Conservation (phyloP, 2,329 filamentous ascomycete genomes). For the Cercospora sojina region DNA sequence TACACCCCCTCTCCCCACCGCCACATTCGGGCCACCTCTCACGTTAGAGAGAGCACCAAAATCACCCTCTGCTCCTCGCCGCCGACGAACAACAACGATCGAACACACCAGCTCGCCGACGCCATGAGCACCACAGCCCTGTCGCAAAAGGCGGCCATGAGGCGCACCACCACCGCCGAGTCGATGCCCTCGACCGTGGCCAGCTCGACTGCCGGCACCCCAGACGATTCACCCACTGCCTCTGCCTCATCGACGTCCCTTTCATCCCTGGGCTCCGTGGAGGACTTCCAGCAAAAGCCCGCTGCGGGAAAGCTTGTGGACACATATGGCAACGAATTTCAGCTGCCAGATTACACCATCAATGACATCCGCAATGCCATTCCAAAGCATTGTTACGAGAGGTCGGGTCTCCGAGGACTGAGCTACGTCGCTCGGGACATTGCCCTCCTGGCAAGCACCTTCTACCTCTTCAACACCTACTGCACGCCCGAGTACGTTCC, state of each 20-base stretch:
- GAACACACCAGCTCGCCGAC: constrained; percentile 7
- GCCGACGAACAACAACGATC: neutral
- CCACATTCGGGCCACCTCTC: constrained; percentile 1
- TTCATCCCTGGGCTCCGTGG: constrained; percentile 76
- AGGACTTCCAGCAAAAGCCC: constrained; percentile 52
- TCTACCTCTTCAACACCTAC: constrained; percentile 85
- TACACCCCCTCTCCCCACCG: constrained; percentile 1
- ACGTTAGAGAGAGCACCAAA: neutral
- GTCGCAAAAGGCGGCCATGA: constrained; percentile 47
- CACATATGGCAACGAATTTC: constrained; percentile 92
- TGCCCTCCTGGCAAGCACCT: constrained; percentile 68
- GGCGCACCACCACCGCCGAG: constrained; percentile 51
- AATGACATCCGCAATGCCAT: constrained; percentile 97
- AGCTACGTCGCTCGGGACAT: constrained; percentile 83
- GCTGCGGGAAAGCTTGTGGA: constrained; percentile 66
- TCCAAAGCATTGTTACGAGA: constrained; percentile 93
- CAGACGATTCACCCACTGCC: constrained; percentile 58
- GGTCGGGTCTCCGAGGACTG: constrained; percentile 73
- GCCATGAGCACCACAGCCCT: constrained; percentile 54
- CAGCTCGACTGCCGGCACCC: constrained; percentile 56
- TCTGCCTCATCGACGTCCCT: constrained; percentile 85
- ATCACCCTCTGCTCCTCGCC: neutral
- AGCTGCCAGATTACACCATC: constrained; percentile 93
- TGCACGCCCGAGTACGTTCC: constrained; percentile 82
- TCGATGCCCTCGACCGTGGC: constrained; percentile 53